These are phyloP conservation scores for Solanum corneliomulleri DNA, from an alignment of 257 asterid species.

Conservation along the genomic window DNA sequence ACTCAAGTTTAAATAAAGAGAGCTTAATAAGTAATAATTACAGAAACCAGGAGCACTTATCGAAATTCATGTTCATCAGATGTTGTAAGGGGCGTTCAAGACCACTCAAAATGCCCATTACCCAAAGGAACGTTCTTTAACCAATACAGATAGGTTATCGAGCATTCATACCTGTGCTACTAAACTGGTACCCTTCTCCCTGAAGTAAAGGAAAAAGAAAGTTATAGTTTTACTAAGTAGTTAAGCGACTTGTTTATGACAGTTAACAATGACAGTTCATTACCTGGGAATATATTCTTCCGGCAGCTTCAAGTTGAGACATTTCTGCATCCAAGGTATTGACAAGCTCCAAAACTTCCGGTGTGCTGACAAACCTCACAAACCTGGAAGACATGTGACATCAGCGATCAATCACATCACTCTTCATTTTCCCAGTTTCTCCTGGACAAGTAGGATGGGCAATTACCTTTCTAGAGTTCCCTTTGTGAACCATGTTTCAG, in stretches of 20 bases:
- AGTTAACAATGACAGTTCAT: not conserved
- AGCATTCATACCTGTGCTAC: conserved; percentile 18
- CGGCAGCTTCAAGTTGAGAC: conserved; percentile 67
- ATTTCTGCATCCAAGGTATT: conserved; percentile 54
- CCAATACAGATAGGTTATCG: not conserved
- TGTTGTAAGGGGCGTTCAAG: not conserved
- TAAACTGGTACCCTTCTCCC: conserved; percentile 44
- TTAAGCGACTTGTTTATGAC: not conserved
- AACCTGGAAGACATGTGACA: conserved; percentile 34
- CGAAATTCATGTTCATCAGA: not conserved
- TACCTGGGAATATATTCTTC: conserved; percentile 57
- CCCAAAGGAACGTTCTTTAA: not conserved
- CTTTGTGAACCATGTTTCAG: conserved; percentile 59
- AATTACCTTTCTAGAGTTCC: conserved; percentile 65
- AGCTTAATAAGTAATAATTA: not conserved
- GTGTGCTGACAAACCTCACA: conserved; percentile 66
- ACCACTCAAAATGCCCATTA: not conserved
- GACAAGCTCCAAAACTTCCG: conserved; percentile 56
- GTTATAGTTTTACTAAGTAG: not conserved
- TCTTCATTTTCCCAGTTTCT: not conserved
- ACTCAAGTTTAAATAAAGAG: not conserved
- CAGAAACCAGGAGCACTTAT: not conserved
- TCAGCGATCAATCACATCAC: not conserved
- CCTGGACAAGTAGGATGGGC: not conserved
- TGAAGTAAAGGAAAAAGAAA: conserved; percentile 14